These are phyloP conservation scores for Talaromyces sp. DNA, from an alignment of 2,329 filamentous ascomycete genomes.

Conservation along the genomic window DNA sequence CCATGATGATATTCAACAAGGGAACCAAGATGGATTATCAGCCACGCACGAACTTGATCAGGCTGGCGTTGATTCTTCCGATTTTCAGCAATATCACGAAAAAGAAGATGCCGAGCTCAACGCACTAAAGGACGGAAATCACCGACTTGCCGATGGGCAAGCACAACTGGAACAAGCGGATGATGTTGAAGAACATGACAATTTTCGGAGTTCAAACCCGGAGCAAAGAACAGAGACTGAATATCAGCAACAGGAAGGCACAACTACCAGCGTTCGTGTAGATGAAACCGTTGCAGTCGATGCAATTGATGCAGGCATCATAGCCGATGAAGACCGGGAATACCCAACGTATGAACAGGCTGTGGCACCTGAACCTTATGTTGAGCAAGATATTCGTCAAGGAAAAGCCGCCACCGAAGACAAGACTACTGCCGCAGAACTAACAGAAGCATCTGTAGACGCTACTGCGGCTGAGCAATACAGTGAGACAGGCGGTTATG, in stretches of 20 bases:
- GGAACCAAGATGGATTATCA: not conserved
- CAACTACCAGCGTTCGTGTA: slow-evolving; percentile 3
- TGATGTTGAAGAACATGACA: slow-evolving; percentile 32
- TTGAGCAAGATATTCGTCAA: not conserved
- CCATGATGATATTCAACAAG: not conserved
- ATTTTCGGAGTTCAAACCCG: slow-evolving; percentile 28
- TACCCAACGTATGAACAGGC: not conserved
- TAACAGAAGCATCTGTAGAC: slow-evolving; percentile 15
- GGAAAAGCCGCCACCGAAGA: slow-evolving; percentile 20
- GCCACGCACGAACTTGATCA: slow-evolving; percentile 4
- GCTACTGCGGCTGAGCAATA: slow-evolving; percentile 20
- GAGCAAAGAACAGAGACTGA: slow-evolving; percentile 21
- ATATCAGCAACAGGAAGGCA: slow-evolving; percentile 19
- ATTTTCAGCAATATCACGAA: slow-evolving; percentile 11
- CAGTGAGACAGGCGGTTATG: slow-evolving; percentile 1
- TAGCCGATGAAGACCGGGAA: slow-evolving; percentile 13
- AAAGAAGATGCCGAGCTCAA: slow-evolving; percentile 1
- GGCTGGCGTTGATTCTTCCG: not conserved
- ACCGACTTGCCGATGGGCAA: slow-evolving; percentile 2
- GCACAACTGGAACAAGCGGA: slow-evolving; percentile 23
- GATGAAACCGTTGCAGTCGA: slow-evolving; percentile 13
- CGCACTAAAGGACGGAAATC: not conserved
- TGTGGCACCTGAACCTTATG: not conserved
- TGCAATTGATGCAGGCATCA: slow-evolving; percentile 6
- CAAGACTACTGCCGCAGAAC: not conserved